Percentiles rank a stretch among this genome's conserved stretches.
Evolutionary conservation across 805 yeast genomes (phyloP).

Genomic region (Candida coleopterorum): DNA sequence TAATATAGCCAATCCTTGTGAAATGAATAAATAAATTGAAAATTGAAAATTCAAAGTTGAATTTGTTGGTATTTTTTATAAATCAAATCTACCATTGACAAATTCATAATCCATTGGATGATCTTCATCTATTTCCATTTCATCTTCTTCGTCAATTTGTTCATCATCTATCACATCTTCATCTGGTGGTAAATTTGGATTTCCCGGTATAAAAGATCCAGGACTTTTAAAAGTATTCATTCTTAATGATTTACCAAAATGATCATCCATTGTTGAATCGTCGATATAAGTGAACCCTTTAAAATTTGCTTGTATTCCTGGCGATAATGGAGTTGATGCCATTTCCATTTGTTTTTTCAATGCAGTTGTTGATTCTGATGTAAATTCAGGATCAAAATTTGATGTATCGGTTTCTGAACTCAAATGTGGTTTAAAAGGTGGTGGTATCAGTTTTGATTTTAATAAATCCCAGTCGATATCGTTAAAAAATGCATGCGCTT

Average conservation of each 20-base stretch:
- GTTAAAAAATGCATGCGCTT: slow-evolving; percentile 85
- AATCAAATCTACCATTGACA: slow-evolving; percentile 86
- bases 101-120: slow-evolving; percentile 75
- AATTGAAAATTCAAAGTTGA: not conserved
- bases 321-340: slow-evolving; percentile 80
- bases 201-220: slow-evolving; percentile 75
- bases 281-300: slow-evolving; percentile 96
- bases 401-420: slow-evolving; percentile 90
- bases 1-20: too few species aligned
- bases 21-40: not conserved
- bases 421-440: slow-evolving; percentile 95
- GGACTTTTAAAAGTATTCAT: slow-evolving; percentile 39
- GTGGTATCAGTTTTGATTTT: slow-evolving; percentile 77
- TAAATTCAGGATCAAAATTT: slow-evolving; percentile 96
- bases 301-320: slow-evolving; percentile 93
- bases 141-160: slow-evolving; percentile 41
- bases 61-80: slow-evolving; percentile 33
- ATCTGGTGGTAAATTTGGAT: slow-evolving; percentile 75
- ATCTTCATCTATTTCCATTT: slow-evolving; percentile 42
- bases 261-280: slow-evolving; percentile 88
- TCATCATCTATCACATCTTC: slow-evolving; percentile 78
- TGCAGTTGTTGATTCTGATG: slow-evolving; percentile 82
- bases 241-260: slow-evolving; percentile 46
- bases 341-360: slow-evolving; percentile 62
- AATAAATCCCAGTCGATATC: slow-evolving; percentile 89